Evolutionary conservation across 2,329 filamentous ascomycete genomes (phyloP).

Genomic region (Nemania diffusa): DNA sequence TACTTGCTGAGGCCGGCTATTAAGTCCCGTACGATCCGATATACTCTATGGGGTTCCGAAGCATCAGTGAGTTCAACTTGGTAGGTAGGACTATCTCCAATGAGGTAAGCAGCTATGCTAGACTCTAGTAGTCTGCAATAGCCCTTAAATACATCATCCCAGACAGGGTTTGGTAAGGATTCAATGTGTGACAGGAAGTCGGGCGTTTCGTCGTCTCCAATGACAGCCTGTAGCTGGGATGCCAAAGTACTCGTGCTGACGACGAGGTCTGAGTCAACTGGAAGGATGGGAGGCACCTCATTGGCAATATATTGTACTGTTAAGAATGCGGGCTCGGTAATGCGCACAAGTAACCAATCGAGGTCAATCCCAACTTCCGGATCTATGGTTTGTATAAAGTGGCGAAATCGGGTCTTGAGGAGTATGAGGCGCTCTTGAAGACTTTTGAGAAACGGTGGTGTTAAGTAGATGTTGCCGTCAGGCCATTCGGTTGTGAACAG

Average conservation of each 20-base stretch:
- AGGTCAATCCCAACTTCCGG: background rate
- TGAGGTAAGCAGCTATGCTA: background rate
- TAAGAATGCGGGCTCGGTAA: background rate
- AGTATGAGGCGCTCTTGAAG: background rate
- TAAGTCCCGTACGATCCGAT: background rate
- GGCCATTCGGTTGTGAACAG: background rate
- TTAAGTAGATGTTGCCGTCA: background rate
- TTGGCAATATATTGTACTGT: background rate
- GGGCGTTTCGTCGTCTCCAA: background rate
- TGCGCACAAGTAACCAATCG: background rate
- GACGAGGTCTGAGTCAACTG: background rate
- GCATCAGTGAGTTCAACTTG: background rate
- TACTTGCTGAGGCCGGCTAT: background rate
- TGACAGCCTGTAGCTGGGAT: conserved; percentile 1
- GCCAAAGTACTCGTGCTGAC: background rate
- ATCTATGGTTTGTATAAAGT: background rate
- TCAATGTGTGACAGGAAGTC: background rate
- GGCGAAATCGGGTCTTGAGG: background rate
- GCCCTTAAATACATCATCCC: conserved; percentile 13
- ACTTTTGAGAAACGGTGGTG: background rate
- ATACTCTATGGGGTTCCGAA: background rate
- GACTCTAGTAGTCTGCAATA: conserved; percentile 10
- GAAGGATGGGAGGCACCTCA: background rate
- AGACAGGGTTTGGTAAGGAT: conserved; percentile 1
- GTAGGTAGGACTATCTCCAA: background rate